Evolutionary conservation across 2,329 filamentous ascomycete genomes (phyloP), one percentile per base, ranked within the genome.

Genomic region (Botrytis cinerea): DNA sequence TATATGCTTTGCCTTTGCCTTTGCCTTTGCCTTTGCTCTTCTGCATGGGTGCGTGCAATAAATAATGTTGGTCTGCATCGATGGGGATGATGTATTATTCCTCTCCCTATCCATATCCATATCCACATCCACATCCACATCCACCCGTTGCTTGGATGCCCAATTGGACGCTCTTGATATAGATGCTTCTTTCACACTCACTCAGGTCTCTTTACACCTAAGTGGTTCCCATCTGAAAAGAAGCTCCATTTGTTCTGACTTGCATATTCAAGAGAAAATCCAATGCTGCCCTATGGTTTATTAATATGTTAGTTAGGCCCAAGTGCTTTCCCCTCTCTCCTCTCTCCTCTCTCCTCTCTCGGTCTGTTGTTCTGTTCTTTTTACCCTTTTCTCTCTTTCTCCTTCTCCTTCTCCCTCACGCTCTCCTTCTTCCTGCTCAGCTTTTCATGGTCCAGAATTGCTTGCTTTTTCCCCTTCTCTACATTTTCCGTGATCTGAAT

Each of bases 191-290:
- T 28, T 38, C 12, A 1, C 32, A 67, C 32, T 51, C 32, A 67
- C 32, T 51, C 46, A 51, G 32, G 28, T 51, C 45, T 38, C 45
- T 62, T 5, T 61, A 40, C 32, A 22, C 40, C 20, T 64, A 25
- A 64, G 20, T 48, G 62, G 62, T 35, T 64, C 28, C 43, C 43
- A 64, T 64, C 20, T 35, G 43, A 25, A 12, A 35, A 38, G 45
- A n/a, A 51, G 64, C 64, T 68, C 25, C 64, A 54, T 68, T 70
- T 70, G 48, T 70, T 70, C 51, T 45, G 48, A 70, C 67, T 70
- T 70, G 67, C 67, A 70, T 70, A 70, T 59, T 45, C 28, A 32
- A 60, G 54, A 35, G 54, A 43, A 70, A 60, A 70, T 70, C 67
- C n/a, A 61, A 70, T 70, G 67, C 67, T 70, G 67, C 51, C 35